These are phyloP conservation scores for Wickerhamomyces xylosicus DNA, from an alignment of 805 yeast species.

Conservation along the genomic window DNA sequence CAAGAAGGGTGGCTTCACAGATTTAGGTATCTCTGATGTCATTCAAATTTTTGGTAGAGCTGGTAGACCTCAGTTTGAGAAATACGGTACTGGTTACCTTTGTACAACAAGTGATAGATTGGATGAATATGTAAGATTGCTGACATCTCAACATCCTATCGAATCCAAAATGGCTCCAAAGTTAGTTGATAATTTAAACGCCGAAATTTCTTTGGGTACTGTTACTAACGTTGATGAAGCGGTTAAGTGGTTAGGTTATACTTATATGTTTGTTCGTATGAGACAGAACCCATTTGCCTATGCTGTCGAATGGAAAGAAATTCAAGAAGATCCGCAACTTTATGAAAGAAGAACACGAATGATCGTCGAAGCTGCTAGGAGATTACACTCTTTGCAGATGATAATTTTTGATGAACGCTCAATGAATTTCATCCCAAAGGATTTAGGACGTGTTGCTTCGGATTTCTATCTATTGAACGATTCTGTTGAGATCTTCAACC, in stretches of 20 bases:
- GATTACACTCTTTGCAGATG: slow-evolving; percentile 86
- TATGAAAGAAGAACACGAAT: slow-evolving; percentile 64
- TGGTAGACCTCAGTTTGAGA: slow-evolving; percentile 95
- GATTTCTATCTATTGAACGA: slow-evolving; percentile 83
- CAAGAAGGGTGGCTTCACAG: slow-evolving; percentile 88
- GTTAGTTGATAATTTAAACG: slow-evolving; percentile 86
- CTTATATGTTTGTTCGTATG: slow-evolving; percentile 91
- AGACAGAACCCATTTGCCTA: slow-evolving; percentile 86
- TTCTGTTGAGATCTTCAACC: slow-evolving; percentile 82
- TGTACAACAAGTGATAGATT: slow-evolving; percentile 75
- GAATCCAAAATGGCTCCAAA: slow-evolving; percentile 75
- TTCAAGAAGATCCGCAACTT: slow-evolving; percentile 74
- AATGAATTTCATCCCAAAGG: slow-evolving; percentile 72
- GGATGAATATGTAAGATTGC: slow-evolving; percentile 79
- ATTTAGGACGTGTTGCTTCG: slow-evolving; percentile 88
- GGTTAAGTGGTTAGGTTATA: slow-evolving; percentile 95
- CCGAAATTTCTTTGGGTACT: slow-evolving; percentile 91
- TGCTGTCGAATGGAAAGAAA: slow-evolving; percentile 82
- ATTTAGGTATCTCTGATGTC: slow-evolving; percentile 91
- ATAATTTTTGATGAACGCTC: slow-evolving; percentile 83
- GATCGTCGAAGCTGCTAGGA: slow-evolving; percentile 70
- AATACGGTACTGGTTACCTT: slow-evolving; percentile 84
- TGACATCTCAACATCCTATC: slow-evolving; percentile 93
- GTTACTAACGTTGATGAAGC: slow-evolving; percentile 94
- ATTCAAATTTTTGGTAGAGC: slow-evolving; percentile 99